These are phyloP conservation scores for Lophium mytilinum DNA, from an alignment of 495 filamentous ascomycete genomes.

Conservation along the genomic window DNA sequence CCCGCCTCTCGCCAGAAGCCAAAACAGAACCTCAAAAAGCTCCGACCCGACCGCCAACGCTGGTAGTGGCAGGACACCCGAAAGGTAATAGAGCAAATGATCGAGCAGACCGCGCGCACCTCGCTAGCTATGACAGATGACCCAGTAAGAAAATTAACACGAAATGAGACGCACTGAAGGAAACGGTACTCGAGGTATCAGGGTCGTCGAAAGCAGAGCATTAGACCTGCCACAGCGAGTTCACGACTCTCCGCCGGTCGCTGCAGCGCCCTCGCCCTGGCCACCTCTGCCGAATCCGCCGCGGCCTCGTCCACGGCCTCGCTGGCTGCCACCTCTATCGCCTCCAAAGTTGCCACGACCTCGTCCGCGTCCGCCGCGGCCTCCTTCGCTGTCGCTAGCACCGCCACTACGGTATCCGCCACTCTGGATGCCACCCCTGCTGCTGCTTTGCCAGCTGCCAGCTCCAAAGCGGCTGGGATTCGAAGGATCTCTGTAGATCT, in stretches of 20 bases:
- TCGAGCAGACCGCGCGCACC: neutral
- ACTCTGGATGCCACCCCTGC: slow-evolving; percentile 50
- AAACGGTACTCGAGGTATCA: too few relatives aligned
- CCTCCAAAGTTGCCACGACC: slow-evolving; percentile 48
- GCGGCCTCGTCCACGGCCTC: slow-evolving; percentile 33
- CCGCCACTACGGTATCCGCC: slow-evolving; percentile 40
- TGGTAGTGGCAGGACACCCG: too few relatives aligned
- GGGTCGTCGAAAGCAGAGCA: too few relatives aligned
- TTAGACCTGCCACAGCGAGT: neutral
- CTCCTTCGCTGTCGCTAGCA: slow-evolving; percentile 71
- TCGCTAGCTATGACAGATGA: slow-evolving; percentile 3
- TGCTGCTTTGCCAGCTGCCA: slow-evolving; percentile 58
- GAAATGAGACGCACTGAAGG: too few relatives aligned
- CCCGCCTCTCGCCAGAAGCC: too few relatives aligned
- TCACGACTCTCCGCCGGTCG: slow-evolving; percentile 25
- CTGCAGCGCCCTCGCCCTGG: slow-evolving; percentile 22
- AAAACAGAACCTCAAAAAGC: too few relatives aligned
- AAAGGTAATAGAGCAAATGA: too few relatives aligned
- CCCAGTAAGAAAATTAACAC: too few relatives aligned
- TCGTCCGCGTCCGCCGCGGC: slow-evolving; percentile 54
- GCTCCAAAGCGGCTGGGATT: slow-evolving; percentile 42
- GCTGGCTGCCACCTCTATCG: slow-evolving; percentile 23
- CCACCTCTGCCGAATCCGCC: slow-evolving; percentile 16
- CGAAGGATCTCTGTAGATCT: slow-evolving; percentile 58
- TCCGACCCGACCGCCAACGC: too few relatives aligned